These are phyloP conservation scores for Lecanosticta acicola DNA, from an alignment of 2,329 filamentous ascomycete genomes.

Conservation along the genomic window DNA sequence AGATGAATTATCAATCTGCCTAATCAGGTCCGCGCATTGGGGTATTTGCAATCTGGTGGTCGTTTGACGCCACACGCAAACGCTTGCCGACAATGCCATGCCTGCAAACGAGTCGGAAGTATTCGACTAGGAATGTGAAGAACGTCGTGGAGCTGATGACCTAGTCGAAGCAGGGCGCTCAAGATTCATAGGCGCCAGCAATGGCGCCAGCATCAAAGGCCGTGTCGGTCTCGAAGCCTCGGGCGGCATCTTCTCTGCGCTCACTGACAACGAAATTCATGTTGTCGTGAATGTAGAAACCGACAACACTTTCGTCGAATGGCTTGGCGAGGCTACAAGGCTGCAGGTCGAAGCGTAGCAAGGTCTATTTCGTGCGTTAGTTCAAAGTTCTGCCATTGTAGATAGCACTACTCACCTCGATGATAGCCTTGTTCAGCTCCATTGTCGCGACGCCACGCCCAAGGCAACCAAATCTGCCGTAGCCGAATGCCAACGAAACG, in stretches of 20 bases:
- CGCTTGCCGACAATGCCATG: background rate
- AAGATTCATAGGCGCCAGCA: constrained; percentile 13
- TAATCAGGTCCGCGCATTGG: no score
- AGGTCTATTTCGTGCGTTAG: constrained; percentile 22
- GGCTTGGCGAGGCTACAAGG: constrained; percentile 34
- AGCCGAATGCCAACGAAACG: constrained; percentile 33
- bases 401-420: constrained; percentile 28
- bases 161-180: background rate
- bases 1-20: no score
- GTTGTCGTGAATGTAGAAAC: constrained; percentile 35
- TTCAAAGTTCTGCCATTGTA: background rate
- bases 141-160: no score
- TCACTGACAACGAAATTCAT: constrained; percentile 36
- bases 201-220: constrained; percentile 16
- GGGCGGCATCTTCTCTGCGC: constrained; percentile 15
- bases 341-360: constrained; percentile 36
- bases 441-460: constrained; percentile 35
- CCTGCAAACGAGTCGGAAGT: background rate
- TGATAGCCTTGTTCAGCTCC: constrained; percentile 37
- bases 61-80: no score
- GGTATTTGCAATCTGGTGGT: no score
- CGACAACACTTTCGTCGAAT: constrained; percentile 34
- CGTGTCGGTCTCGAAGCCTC: background rate
- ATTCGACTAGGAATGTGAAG: background rate
- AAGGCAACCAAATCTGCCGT: constrained; percentile 35